phyloP scores from a whole-genome alignment of 139 green algal genomes.

The Pedinophyceae sp. region DNA sequence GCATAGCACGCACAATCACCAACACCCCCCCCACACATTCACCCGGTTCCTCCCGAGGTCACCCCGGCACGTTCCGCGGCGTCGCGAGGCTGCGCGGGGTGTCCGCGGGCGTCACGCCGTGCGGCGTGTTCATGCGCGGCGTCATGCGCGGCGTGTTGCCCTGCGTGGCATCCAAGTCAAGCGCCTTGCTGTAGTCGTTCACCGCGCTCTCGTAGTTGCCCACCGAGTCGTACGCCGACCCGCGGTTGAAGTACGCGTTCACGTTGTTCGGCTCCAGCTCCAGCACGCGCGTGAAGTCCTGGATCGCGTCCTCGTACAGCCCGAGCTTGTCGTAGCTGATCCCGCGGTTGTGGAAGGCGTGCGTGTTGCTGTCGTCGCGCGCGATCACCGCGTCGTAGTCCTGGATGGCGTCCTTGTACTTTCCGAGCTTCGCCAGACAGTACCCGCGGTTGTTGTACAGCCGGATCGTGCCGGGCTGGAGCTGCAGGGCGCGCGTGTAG shows the following conservation, averaged over 20 bases:
- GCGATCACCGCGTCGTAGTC: slow-evolving; percentile 31
- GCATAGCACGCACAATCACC: too few relatives aligned
- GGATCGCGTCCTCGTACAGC: slow-evolving; percentile 22
- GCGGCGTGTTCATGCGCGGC: neutral
- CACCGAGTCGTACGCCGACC: slow-evolving; percentile 27
- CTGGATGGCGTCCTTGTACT: slow-evolving; percentile 36
- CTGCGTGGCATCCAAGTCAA: neutral
- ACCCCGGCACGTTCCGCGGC: too few relatives aligned
- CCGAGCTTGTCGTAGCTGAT: slow-evolving; percentile 45
- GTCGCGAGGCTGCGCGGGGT: too few relatives aligned
- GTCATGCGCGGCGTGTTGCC: neutral
- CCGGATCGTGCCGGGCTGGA: slow-evolving; percentile 14
- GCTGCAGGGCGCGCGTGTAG: slow-evolving; percentile 33
- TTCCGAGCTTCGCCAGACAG: slow-evolving; percentile 53
- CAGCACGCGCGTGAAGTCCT: slow-evolving; percentile 36
- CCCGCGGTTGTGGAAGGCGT: slow-evolving; percentile 54
- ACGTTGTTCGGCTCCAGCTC: slow-evolving; percentile 31
- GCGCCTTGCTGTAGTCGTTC: slow-evolving; percentile 20
- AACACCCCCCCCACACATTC: too few relatives aligned
- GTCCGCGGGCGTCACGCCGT: neutral
- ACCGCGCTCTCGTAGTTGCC: slow-evolving; percentile 24
- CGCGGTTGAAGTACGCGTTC: slow-evolving; percentile 38
- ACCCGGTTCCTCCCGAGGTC: too few relatives aligned
- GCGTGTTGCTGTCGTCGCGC: slow-evolving; percentile 33
- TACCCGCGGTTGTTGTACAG: slow-evolving; percentile 48